Evolutionary conservation across 2,329 filamentous ascomycete genomes (phyloP), one percentile per base, ranked within the genome.

Genomic region (Paraphaeosphaeria minitans): DNA sequence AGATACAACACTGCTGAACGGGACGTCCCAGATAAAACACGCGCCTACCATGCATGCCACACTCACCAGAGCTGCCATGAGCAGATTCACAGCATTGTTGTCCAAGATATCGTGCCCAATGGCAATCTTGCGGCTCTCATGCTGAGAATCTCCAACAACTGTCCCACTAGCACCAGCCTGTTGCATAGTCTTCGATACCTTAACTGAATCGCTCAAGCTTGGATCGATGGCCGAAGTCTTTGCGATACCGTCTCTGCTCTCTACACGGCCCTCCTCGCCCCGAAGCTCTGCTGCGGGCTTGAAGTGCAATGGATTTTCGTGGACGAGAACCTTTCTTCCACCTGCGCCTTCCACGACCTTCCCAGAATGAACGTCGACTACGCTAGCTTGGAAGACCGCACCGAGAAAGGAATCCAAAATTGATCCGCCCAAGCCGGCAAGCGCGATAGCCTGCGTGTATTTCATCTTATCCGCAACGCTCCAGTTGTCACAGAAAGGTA

Each of bases 81-180:
- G 76, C 58, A 97, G 86, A 76, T 99, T 99, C 68, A 99, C 93
- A 55, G 91, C 90, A 76, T 99, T 99, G 77, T 99, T 99, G 77
- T 96, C 93, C 57, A 99, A 81, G 61, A 96, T 75, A 73, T 97
- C 85, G 79, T 82, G 66, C 82, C 89, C 77, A 61, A 84, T 89
- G 75, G 91, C 85, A 78, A 79, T 81, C 68, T 85, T 85, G 62
- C 80, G 68, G 42, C 79, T 82, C 57, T 81, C 79, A 45, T 76
- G 78, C 57, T 79, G 73, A 7, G 59, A 60, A 59, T 75, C 74
- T 21, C 75, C 73, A 8, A 73, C 69, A 14, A 54, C 62, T 21
- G 51, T 62, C 1, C 63, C 63, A 47, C 66, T 67, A 37, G 62
- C 67, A 41, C 68, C 70, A 27, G 68, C 70, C 24, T 60, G 76